phyloP scores from a whole-genome alignment of 1,139 yeast species.

The Candida sojae region DNA sequence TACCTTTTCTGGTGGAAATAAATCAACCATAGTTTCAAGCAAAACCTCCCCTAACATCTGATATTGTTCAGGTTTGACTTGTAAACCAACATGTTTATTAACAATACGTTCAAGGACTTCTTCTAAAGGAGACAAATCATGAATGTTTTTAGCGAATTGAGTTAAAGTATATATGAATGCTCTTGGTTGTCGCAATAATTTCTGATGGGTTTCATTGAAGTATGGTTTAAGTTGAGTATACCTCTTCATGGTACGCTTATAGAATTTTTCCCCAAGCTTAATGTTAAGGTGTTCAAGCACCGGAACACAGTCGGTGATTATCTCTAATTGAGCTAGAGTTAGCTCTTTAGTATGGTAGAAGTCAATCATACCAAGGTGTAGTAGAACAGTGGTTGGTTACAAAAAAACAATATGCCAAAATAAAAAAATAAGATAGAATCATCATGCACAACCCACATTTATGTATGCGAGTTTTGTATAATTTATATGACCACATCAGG shows the following conservation, averaged over 20 bases:
- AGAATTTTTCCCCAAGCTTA: constrained; percentile 54
- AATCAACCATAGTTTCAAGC: constrained; percentile 52
- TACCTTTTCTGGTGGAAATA: constrained; percentile 58
- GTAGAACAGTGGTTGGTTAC: not conserved
- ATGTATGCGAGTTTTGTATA: no score
- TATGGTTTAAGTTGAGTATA: constrained; percentile 56
- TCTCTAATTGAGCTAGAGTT: constrained; percentile 31
- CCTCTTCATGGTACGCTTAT: constrained; percentile 53
- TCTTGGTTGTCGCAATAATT: constrained; percentile 57
- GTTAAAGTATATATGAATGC: constrained; percentile 64
- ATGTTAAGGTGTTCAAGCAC: constrained; percentile 58
- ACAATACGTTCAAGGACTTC: constrained; percentile 62
- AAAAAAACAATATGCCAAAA: no score
- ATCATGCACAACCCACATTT: no score
- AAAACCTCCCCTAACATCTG: constrained; percentile 62
- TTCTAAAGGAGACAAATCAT: constrained; percentile 55
- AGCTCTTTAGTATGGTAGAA: constrained; percentile 24
- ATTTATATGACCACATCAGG: no score
- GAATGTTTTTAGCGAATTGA: constrained; percentile 65
- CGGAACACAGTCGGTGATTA: constrained; percentile 60
- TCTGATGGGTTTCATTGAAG: constrained; percentile 64
- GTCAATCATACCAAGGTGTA: constrained; percentile 1
- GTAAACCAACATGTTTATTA: constrained; percentile 65
- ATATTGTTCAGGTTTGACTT: constrained; percentile 63
- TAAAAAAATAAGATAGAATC: no score